Base-by-base conservation (phyloP, 805 yeast species). In the Suhomyces pyralidae region DNA sequence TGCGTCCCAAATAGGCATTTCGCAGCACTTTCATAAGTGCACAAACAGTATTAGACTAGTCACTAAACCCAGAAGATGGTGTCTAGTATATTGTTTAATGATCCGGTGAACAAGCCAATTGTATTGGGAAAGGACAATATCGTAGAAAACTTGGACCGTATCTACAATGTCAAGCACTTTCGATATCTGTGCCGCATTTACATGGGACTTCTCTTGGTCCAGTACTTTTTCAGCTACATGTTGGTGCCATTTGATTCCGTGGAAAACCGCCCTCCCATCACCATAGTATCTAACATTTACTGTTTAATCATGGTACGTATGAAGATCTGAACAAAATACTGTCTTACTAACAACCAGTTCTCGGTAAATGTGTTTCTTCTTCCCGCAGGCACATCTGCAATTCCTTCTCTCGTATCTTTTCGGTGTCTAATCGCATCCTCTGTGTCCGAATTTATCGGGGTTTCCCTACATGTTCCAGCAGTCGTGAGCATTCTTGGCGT, bases 181-280 rank as follows among this genome's bases (percentile, higher is more conserved):
- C 55, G 54, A 24, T 20, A 49, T 9, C 46, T 57, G 7, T 52
- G 62, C 24, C 57, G 59, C 22, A 3, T 57, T 5, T 69, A 61
- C 52, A 58, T 67, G 54, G 56, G 56, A 1, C 45, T 60, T 30
- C 56, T 72, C 24, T 52, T 71, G 24, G 30, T 51, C 4, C 73
- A 73, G 52, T 73, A 73, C 52, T 51, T 70, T 19, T 48, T 61
- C 14, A 56, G 66, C 9, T 73, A 63, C 52, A 59, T 63, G 10
- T 61, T 64, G 10, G 68, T 70, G 12, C 77, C 78, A 1, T 69
- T 69, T 49, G 74, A 70, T 17, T 61, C 61, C 15, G 66, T 73
- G 2, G 66, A 63, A 30, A 61, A 69, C 45, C 56, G 77, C 9
- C 77, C 77, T 0, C 26, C 62, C 1, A 52, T 68, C 1, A 52